A percentile compares a stretch with the other conserved stretches of the same genome.
phyloP scores from a whole-genome alignment of 352 stramenopile species.

The Ophiocytium majus region DNA sequence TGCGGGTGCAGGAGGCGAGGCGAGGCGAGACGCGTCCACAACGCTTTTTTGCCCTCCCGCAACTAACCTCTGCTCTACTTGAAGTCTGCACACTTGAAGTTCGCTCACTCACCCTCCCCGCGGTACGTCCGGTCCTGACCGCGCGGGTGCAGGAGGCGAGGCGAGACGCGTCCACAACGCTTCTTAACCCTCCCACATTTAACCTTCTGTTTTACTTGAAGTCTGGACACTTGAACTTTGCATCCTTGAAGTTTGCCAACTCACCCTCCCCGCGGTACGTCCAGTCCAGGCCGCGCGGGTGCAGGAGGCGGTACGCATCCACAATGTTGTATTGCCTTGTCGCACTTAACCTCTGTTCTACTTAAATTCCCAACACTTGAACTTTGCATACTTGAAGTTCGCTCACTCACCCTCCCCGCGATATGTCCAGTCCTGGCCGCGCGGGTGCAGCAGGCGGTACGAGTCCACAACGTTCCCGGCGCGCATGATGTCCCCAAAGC shows the following conservation, averaged over 20 bases:
- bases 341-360: too few species aligned
- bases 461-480: not conserved
- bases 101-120: not conserved
- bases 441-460: conserved; percentile 1
- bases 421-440: not conserved
- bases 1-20: not conserved
- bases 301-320: not conserved
- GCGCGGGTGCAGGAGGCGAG: not conserved
- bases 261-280: not conserved
- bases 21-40: too few species aligned
- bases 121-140: not conserved
- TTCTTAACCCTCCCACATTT: too few species aligned
- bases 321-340: too few species aligned
- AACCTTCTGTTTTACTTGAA: too few species aligned
- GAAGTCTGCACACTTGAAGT: too few species aligned
- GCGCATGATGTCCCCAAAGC: not conserved
- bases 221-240: too few species aligned
- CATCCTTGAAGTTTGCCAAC: too few species aligned
- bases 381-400: too few species aligned
- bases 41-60: too few species aligned
- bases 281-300: not conserved
- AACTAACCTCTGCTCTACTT: too few species aligned
- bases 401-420: not conserved
- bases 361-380: too few species aligned
- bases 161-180: not conserved